Conservation (phyloP, 257 asterid genomes). For the Linaria vulgaris region DNA sequence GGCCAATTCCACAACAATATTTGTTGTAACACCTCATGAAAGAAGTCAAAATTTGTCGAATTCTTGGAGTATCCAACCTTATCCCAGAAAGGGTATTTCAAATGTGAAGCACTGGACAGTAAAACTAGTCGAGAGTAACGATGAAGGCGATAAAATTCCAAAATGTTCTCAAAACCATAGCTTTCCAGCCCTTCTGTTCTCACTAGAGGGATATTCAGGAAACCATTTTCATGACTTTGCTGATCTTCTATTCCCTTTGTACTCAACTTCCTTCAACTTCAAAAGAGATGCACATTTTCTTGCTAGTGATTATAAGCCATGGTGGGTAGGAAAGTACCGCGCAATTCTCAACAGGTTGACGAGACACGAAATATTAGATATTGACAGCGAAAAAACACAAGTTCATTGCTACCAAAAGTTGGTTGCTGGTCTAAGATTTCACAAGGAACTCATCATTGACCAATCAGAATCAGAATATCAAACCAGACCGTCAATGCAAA, state of each 20-base stretch:
- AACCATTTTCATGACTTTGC: slow-evolving; percentile 74
- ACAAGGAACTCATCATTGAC: slow-evolving; percentile 44
- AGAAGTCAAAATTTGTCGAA: slow-evolving; percentile 17
- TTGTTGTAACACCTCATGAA: slow-evolving; percentile 14
- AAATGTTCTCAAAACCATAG: slow-evolving; percentile 41
- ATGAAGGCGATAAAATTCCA: slow-evolving; percentile 25
- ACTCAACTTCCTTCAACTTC: slow-evolving; percentile 43
- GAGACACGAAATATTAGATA: slow-evolving; percentile 39
- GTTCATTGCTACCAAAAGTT: slow-evolving; percentile 52
- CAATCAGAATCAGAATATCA: slow-evolving; percentile 28
- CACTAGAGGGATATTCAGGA: slow-evolving; percentile 64
- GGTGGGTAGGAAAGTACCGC: slow-evolving; percentile 59
- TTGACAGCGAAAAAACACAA: slow-evolving; percentile 34
- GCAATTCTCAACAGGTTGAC: slow-evolving; percentile 39
- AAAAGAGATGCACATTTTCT: slow-evolving; percentile 52
- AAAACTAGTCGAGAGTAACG: slow-evolving; percentile 26
- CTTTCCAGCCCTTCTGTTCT: slow-evolving; percentile 58
- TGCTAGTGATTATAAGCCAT: slow-evolving; percentile 47
- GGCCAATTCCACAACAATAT: slow-evolving; percentile 26
- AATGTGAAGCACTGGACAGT: slow-evolving; percentile 62
- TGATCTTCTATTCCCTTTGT: slow-evolving; percentile 59
- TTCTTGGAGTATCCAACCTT: slow-evolving; percentile 45
- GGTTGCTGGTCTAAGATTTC: slow-evolving; percentile 42
- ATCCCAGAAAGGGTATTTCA: slow-evolving; percentile 42
- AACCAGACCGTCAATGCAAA: slow-evolving; percentile 32